Conservation (phyloP, 2,329 filamentous ascomycete species). For the Microdochium bolleyi region DNA sequence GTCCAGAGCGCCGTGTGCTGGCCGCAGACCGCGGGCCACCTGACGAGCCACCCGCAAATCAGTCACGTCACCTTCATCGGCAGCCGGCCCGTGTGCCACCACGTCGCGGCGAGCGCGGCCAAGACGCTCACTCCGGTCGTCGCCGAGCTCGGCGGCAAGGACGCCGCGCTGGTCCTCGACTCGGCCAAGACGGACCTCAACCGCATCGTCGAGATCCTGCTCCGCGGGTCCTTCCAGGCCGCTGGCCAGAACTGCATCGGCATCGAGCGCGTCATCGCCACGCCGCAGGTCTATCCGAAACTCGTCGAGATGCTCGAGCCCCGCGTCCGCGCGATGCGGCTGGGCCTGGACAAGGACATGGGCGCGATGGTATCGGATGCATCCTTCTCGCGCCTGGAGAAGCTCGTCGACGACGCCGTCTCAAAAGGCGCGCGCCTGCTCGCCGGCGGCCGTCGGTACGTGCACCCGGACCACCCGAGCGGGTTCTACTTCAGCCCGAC, state of each 20-base stretch:
- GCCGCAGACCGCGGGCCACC: conserved; percentile 69
- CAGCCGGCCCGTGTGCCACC: conserved; percentile 75
- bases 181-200: conserved; percentile 59
- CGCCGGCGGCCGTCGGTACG: conserved; percentile 64
- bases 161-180: conserved; percentile 83
- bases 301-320: conserved; percentile 65
- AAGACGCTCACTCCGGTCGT: conserved; percentile 80
- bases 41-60: conserved; percentile 80
- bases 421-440: conserved; percentile 71
- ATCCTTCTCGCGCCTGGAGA: conserved; percentile 68
- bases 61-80: conserved; percentile 95
- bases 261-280: conserved; percentile 84
- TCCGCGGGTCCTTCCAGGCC: conserved; percentile 91
- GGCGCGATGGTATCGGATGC: conserved; percentile 82
- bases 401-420: conserved; percentile 70
- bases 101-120: conserved; percentile 80
- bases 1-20: conserved; percentile 85
- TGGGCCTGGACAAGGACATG: conserved; percentile 74
- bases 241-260: conserved; percentile 97
- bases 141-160: conserved; percentile 91
- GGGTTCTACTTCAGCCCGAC: conserved; percentile 94
- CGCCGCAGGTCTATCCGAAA: conserved; percentile 65
- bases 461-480: conserved; percentile 63
- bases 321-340: conserved; percentile 64
- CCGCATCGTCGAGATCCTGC: conserved; percentile 71